Evolutionary conservation across 768 basidiomycete species (phyloP).

Genomic region (Mycena galopus): DNA sequence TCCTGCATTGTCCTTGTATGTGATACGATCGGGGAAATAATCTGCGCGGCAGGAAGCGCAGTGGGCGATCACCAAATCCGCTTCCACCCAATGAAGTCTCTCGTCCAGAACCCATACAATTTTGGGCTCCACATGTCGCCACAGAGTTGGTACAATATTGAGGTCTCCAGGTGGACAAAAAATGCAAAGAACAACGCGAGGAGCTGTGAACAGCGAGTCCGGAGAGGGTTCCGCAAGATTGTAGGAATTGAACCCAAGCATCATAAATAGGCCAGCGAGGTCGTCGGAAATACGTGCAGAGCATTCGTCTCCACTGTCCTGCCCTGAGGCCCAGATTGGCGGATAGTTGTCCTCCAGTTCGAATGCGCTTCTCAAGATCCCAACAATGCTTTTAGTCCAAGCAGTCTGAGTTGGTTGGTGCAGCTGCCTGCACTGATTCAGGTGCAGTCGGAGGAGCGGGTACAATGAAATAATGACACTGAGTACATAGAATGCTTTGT

Average conservation of each 20-base stretch:
- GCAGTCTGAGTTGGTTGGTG: constrained; percentile 6
- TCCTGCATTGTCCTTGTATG: background rate
- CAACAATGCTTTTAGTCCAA: constrained; percentile 1
- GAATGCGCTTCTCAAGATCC: background rate
- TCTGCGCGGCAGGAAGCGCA: constrained; percentile 34
- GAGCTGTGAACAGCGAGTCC: background rate
- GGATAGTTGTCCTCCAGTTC: background rate
- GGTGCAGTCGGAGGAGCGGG: constrained; percentile 21
- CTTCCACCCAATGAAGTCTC: constrained; percentile 9
- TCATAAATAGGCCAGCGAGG: background rate
- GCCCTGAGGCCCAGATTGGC: background rate
- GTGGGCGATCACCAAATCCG: constrained; percentile 24
- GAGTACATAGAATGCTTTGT: constrained; percentile 22
- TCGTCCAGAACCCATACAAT: constrained; percentile 17
- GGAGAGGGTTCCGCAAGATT: constrained; percentile 1
- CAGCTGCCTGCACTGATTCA: constrained; percentile 13
- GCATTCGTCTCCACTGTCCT: constrained; percentile 1
- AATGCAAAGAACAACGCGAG: constrained; percentile 6
- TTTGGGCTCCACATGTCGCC: constrained; percentile 6
- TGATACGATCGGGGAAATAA: constrained; percentile 39
- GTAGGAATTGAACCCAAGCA: constrained; percentile 19
- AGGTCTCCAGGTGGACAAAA: constrained; percentile 23
- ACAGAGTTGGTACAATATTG: constrained; percentile 23
- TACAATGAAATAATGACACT: constrained; percentile 20
- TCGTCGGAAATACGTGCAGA: background rate